Conservation (phyloP, 2,329 filamentous ascomycete genomes). For the Trichoderma asperellum region DNA sequence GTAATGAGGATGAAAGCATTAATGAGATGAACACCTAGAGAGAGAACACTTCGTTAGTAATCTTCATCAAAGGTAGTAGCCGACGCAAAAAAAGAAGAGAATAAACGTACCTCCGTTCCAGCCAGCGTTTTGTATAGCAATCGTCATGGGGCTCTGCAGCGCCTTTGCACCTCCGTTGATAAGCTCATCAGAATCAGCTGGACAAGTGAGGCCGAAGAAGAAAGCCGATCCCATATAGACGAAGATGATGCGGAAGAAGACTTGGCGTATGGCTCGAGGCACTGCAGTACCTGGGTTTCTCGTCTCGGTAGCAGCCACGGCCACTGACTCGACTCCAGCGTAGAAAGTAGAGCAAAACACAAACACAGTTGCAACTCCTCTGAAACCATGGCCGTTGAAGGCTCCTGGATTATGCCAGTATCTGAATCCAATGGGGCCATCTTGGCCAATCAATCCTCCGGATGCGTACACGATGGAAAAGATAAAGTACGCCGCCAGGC, state of each 20-base stretch:
- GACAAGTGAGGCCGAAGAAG: constrained; percentile 75
- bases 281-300: constrained; percentile 61
- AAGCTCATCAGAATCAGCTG: constrained; percentile 67
- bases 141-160: constrained; percentile 72
- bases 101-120: constrained; percentile 62
- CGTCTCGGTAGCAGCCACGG: constrained; percentile 66
- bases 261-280: constrained; percentile 62
- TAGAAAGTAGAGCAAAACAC: constrained; percentile 73
- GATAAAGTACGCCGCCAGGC: constrained; percentile 72
- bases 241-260: constrained; percentile 65
- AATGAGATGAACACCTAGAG: constrained; percentile 66
- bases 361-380: constrained; percentile 67
- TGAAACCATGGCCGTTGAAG: constrained; percentile 68
- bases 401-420: constrained; percentile 75
- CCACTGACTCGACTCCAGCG: constrained; percentile 66
- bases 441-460: constrained; percentile 64
- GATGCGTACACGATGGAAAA: constrained; percentile 74
- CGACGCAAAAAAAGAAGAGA: too few species aligned
- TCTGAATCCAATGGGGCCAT: constrained; percentile 64
- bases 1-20: constrained; percentile 78
- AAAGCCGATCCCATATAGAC: constrained; percentile 72
- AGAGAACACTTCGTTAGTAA: not conserved
- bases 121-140: constrained; percentile 73
- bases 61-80: not conserved
- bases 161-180: constrained; percentile 65